Percentiles rank a stretch among this genome's conserved stretches.
Conservation (phyloP, 2,329 filamentous ascomycete genomes). For the Fusarium verticillioides region DNA sequence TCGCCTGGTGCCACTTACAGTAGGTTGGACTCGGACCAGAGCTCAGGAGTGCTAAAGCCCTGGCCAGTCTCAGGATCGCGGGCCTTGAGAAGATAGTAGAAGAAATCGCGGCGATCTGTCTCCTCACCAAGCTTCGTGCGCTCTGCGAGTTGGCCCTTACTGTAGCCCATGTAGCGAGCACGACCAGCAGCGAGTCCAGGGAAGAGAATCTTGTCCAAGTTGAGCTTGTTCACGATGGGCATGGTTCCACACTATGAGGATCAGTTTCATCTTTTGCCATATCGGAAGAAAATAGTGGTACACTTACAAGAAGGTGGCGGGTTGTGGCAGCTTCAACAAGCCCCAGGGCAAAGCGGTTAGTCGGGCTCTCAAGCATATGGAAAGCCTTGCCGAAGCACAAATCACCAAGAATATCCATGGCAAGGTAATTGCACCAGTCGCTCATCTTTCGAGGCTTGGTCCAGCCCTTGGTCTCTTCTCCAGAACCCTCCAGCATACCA, state of each 20-base stretch:
- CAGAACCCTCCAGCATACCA: slow-evolving; percentile 54
- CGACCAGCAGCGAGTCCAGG: slow-evolving; percentile 73
- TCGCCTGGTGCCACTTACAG: slow-evolving; percentile 56
- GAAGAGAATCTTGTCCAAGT: slow-evolving; percentile 75
- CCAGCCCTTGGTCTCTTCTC: slow-evolving; percentile 66
- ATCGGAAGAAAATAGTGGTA: no score
- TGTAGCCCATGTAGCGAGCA: slow-evolving; percentile 77
- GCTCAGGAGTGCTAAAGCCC: slow-evolving; percentile 72
- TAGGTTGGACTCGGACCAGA: slow-evolving; percentile 77
- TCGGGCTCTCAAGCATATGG: slow-evolving; percentile 67
- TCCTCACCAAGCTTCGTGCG: slow-evolving; percentile 73
- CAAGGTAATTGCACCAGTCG: slow-evolving; percentile 70
- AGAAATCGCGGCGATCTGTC: slow-evolving; percentile 77
- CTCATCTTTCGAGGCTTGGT: slow-evolving; percentile 69
- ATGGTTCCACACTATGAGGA: slow-evolving; percentile 73
- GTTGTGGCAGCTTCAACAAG: slow-evolving; percentile 75
- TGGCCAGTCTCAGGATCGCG: slow-evolving; percentile 76
- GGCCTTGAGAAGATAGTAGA: slow-evolving; percentile 78
- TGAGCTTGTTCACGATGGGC: slow-evolving; percentile 73
- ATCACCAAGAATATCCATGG: slow-evolving; percentile 72
- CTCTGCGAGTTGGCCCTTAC: slow-evolving; percentile 72
- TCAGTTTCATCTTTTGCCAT: slow-evolving; percentile 11
- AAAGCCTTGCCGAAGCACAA: slow-evolving; percentile 71
- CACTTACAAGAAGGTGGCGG: slow-evolving; percentile 73
- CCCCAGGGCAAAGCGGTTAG: slow-evolving; percentile 74